Conservation (phyloP, 148 eudicot species). For the Rhododendron kiyosumense region DNA sequence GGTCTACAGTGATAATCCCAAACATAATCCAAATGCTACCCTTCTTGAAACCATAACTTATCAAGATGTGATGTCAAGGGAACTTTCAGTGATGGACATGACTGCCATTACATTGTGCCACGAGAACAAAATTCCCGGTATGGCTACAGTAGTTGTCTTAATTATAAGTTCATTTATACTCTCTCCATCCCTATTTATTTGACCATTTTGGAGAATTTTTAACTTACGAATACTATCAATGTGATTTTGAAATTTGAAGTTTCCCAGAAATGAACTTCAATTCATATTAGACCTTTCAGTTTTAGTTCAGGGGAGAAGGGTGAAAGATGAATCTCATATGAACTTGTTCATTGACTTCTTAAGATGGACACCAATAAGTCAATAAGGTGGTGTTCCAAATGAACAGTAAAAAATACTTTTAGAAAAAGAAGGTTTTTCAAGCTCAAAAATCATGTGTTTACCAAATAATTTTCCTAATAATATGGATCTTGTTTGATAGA, state of each 20-base stretch:
- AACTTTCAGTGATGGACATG: constrained; percentile 95
- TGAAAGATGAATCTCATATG: not conserved
- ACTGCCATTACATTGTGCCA: constrained; percentile 98
- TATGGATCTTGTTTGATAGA: too few species aligned
- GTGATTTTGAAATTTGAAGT: not conserved
- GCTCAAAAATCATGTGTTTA: too few species aligned
- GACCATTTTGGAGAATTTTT: not conserved
- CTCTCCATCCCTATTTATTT: not conserved
- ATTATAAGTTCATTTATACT: not conserved
- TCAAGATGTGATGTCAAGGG: constrained; percentile 83
- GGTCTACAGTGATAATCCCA: constrained; percentile 82
- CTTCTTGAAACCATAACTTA: constrained; percentile 76
- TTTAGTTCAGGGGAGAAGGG: too few species aligned
- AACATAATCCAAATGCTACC: constrained; percentile 66
- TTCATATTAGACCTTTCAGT: not conserved
- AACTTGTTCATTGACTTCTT: not conserved
- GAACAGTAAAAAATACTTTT: too few species aligned
- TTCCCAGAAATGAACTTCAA: not conserved
- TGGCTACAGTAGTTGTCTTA: not conserved
- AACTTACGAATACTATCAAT: not conserved
- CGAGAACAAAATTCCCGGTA: constrained; percentile 96
- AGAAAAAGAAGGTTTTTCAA: too few species aligned
- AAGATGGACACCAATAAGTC: not conserved
- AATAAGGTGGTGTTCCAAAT: too few species aligned
- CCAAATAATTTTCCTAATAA: too few species aligned